phyloP scores from a whole-genome alignment of 305 asterid species.

The Rubia balearica region DNA sequence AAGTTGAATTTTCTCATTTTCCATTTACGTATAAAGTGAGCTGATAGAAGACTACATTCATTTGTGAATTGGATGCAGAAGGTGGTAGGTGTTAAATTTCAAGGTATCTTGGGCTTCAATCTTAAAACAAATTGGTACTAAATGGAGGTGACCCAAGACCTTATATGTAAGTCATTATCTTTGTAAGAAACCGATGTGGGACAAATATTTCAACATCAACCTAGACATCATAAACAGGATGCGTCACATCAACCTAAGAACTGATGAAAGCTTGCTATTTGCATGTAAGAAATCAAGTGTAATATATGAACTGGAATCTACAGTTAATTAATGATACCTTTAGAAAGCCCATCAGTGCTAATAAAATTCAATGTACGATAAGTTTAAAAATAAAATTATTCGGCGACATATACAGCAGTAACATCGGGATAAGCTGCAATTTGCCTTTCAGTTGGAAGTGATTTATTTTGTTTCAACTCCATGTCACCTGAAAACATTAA shows the following conservation, averaged over 20 bases:
- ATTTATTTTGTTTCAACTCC: conserved; percentile 84
- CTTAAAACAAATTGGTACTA: no score
- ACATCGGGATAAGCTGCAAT: conserved; percentile 88
- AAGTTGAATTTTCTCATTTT: background rate
- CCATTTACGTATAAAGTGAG: background rate
- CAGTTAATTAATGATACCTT: background rate
- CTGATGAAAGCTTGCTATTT: conserved; percentile 5
- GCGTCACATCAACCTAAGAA: conserved; percentile 19
- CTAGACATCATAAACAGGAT: conserved; percentile 30
- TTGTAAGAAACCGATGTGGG: no score
- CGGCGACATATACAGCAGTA: conserved; percentile 46
- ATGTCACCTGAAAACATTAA: conserved; percentile 61
- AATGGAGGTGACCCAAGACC: no score
- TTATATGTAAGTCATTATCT: no score
- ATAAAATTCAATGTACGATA: background rate
- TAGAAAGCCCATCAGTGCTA: background rate
- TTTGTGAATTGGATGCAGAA: background rate
- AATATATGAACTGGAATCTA: background rate
- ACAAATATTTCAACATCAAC: no score
- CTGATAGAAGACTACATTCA: no score
- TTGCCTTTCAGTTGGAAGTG: conserved; percentile 84
- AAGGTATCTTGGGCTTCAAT: no score
- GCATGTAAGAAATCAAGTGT: background rate
- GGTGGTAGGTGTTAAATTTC: background rate
- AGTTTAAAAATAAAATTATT: conserved; percentile 7